A percentile compares a stretch with the other conserved stretches of the same genome.
phyloP scores from a whole-genome alignment of 1,139 yeast species.

The Kodamaea derodonti region DNA sequence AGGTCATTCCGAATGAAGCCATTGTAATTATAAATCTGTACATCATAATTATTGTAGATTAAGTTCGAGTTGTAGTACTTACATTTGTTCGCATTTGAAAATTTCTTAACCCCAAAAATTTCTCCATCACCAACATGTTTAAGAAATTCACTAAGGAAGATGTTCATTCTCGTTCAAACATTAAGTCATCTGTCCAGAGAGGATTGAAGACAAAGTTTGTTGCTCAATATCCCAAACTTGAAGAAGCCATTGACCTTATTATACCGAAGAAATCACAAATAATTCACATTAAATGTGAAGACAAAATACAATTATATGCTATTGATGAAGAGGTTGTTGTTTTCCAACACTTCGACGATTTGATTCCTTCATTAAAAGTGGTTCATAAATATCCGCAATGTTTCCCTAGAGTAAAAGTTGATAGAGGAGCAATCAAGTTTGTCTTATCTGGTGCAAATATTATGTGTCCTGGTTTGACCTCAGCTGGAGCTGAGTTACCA shows the following conservation, averaged over 20 bases:
- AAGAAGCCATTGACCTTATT: slow-evolving; percentile 71
- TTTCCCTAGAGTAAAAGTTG: slow-evolving; percentile 87
- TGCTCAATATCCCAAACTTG: slow-evolving; percentile 67
- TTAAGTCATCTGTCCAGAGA: slow-evolving; percentile 89
- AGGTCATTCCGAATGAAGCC: slow-evolving; percentile 52
- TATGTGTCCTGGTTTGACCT: slow-evolving; percentile 96
- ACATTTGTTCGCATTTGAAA: neutral
- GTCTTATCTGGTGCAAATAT: slow-evolving; percentile 92
- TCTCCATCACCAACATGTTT: slow-evolving; percentile 32
- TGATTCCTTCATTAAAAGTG: slow-evolving; percentile 70
- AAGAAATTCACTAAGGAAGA: slow-evolving; percentile 81
- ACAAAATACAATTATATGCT: slow-evolving; percentile 74
- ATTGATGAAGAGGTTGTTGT: slow-evolving; percentile 72
- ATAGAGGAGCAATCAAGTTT: slow-evolving; percentile 94
- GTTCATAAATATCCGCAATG: slow-evolving; percentile 81
- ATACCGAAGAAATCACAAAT: slow-evolving; percentile 92
- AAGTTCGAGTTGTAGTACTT: no score
- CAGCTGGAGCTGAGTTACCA: slow-evolving; percentile 84
- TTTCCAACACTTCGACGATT: slow-evolving; percentile 80
- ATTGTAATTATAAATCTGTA: slow-evolving; percentile 71
- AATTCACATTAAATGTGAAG: slow-evolving; percentile 81
- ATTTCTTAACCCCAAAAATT: slow-evolving; percentile 1
- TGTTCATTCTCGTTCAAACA: slow-evolving; percentile 83
- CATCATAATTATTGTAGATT: slow-evolving; percentile 24
- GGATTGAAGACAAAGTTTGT: slow-evolving; percentile 72